Evolutionary conservation across 306 rosid species (phyloP).

Genomic region (Canavalia ensiformis): DNA sequence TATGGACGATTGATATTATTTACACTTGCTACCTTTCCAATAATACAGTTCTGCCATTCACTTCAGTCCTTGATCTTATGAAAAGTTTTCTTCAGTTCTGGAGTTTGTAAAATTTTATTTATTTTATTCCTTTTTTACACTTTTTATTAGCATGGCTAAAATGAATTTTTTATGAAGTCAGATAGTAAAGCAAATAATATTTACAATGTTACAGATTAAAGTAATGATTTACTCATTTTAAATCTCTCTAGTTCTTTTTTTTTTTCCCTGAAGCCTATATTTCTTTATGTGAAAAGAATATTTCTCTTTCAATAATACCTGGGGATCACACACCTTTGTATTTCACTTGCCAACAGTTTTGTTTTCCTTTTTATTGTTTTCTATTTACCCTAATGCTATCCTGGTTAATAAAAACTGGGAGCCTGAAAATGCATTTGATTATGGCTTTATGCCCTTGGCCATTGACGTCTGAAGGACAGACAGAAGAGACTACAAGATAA

Average conservation of each 20-base stretch:
- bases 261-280: background rate
- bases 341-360: conserved; percentile 12
- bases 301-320: conserved; percentile 4
- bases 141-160: too few relatives aligned
- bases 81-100: too few relatives aligned
- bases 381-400: background rate
- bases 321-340: background rate
- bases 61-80: too few relatives aligned
- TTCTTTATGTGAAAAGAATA: background rate
- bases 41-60: background rate
- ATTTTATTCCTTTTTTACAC: too few relatives aligned
- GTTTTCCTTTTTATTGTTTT: background rate
- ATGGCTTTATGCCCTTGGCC: background rate
- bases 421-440: conserved; percentile 1
- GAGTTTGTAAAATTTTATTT: too few relatives aligned
- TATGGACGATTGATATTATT: background rate
- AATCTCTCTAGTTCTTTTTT: background rate
- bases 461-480: background rate
- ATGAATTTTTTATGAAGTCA: too few relatives aligned
- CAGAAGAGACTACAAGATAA: background rate
- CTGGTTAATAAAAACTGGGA: background rate
- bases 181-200: too few relatives aligned
- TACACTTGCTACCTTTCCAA: conserved; percentile 16
- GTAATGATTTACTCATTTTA: too few relatives aligned
- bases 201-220: too few relatives aligned